Evolutionary conservation across 176 grass and related monocot species (phyloP), one percentile per base, ranked within the genome.

Genomic region (Pontederia paniculata): DNA sequence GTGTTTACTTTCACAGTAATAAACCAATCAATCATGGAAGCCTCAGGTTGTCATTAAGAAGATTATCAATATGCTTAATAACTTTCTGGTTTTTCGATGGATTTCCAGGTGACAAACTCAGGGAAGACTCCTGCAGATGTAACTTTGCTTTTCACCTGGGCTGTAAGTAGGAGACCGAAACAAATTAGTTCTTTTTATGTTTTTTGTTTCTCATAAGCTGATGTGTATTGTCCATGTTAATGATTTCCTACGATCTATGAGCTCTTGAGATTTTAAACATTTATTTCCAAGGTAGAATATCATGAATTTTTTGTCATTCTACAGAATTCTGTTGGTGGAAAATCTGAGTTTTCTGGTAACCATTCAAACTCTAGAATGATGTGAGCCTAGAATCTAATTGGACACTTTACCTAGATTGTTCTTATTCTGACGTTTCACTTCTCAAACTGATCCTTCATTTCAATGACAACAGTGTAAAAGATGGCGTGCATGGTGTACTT

Each of bases 91-190:
- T 48, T 47, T 51, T 37, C 1, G 28, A 37, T 37, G 3, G 28
- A 37, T 73, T 77, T 67, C 75, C 77, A 96, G 91, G 59, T 96
- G 51, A 87, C 71, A 12, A 96, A 96, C 78, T 76, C 60, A 56
- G 91, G 86, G 59, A 48, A 76, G 47, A 77, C 76, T 64, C 17
- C 69, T 73, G 86, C 82, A 48, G 74, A 89, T 16, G 77, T 81
- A 42, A 89, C 91, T 68, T 81, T 96, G 57, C 91, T 96, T 66
- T 96, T 96, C 73, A 83, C 91, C 76, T 96, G 91, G 91, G 82
- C 86, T 76, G 91, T 96, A 81, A 84, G 91, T 96, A 60, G 19
- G 25, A 37, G 3, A 37, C 7, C 3, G 7, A 37, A 37, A 37
- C 28, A 37, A 37, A 37, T 37, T 37, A 37, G 28, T 37, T 37